Evolutionary conservation across 139 green algal species (phyloP), one percentile per base, ranked within the genome.

Genomic region (Yamagishiella unicocca): DNA sequence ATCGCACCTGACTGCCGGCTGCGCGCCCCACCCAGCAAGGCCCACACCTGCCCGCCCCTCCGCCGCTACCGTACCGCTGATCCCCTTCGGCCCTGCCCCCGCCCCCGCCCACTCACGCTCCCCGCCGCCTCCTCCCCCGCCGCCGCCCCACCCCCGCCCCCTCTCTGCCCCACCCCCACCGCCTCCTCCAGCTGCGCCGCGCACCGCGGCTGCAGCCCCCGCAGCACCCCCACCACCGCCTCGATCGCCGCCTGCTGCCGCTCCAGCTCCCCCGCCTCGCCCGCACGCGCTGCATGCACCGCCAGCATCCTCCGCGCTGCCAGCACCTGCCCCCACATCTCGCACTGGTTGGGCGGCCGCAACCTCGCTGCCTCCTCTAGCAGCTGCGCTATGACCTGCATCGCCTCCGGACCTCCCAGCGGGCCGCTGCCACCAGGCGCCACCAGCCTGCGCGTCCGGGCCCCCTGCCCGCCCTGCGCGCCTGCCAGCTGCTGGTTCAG

Each of bases 241-340:
- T 22, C 12, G 25, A 66, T 9, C 25, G 77, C 37, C 40, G 54
- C 54, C 10, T 3, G 27, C 35, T 71, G 62, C 77, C 40, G 37
- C 77, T 55, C 54, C 55, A 5, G 25, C 35, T 42, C 55, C 58
- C 21, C 25, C 55, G 5, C 33, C 4, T 3, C 75, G 14, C 61
- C 55, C 2, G 7, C 79, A 4, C 27, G 29, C 40, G 2, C 40
- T 19, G 40, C 79, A 42, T 8, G 5, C 61, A 42, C 62, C 4
- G 61, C 61, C 40, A 64, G 40, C 61, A 46, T 46, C 29, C 61
- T 53, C 40, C 79, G 27, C 40, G 61, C 62, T 61, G 75, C 61
- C 79, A 64, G 31, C 61, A 43, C 79, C 79, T 85, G 79, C 0
- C 61, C 42, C 79, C 79, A 85, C 79, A 85, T 3, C 61, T 75